Evolutionary conservation across 768 basidiomycete species (phyloP), one percentile per base, ranked within the genome.

Genomic region (Cubamyces sp.): DNA sequence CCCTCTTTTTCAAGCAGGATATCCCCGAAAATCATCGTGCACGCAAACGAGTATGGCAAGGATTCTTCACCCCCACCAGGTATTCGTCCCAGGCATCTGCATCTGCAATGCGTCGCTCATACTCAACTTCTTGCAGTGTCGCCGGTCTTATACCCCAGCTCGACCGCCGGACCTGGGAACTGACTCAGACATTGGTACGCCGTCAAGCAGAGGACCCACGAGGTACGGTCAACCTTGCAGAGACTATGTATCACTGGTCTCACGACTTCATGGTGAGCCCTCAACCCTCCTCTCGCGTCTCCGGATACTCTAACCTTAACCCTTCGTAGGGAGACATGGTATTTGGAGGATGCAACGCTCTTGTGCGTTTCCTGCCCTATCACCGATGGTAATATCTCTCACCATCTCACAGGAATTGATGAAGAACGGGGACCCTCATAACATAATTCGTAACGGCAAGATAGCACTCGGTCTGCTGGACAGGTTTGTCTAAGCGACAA

Each of bases 1-100:
- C 74, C 23, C 74, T 76, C 48, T 77, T 77, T 61, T 73, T 69
- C 25, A 70, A 62, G 25, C 26, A 41, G n/a, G 60, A 62, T 6
- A 43, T 64, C 3, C 60, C 61, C 21, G 60, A 64, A 8, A 61
- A 55, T 4, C 76, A 77, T 47, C 65, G 65, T 21, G 59, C 58
- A 0, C 64, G 74, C 2, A 71, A 65, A 46, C 62, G 65, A 2
- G 61, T 70, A 7, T 77, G 76, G 76, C 59, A 70, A 3, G 26
- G 45, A 12, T 68, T 72, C 4, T 74, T 76, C 60, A 73, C 74
- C 4, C 57, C 60, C 7, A 37, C 57, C 7, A 57, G 63, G 74
- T 75, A 54, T 25, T 19, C n/a, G 8, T 3, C 11, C 11, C 23
- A 7, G 6, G 23, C 23, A 12, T 23, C 46, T 47, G 18, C n/a